A percentile compares a stretch with the other conserved stretches of the same genome.
These are phyloP conservation scores for Lavandula angustifolia DNA, from an alignment of 257 asterid species.

Conservation along the genomic window DNA sequence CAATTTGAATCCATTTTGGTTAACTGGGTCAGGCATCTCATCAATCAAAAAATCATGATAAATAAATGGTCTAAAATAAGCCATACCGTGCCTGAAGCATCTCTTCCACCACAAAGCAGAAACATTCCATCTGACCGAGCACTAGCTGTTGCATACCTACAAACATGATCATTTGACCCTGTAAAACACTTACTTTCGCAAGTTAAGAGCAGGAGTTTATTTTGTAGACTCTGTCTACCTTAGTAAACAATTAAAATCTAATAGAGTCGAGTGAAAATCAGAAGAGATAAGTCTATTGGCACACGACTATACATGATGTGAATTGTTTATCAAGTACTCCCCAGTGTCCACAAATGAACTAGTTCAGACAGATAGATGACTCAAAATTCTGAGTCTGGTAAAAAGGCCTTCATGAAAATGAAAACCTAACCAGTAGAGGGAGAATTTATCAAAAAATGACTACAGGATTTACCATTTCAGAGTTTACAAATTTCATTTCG, in stretches of 20 bases:
- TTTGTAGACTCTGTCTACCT: slow-evolving; percentile 10
- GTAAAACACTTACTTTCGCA: slow-evolving; percentile 10
- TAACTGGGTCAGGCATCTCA: slow-evolving; percentile 29
- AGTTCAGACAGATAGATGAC: slow-evolving; percentile 20
- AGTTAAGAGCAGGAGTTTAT: slow-evolving; percentile 11
- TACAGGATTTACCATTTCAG: not conserved
- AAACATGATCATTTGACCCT: slow-evolving; percentile 28
- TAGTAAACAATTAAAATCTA: slow-evolving; percentile 9
- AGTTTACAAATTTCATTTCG: slow-evolving; percentile 5
- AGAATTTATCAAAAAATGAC: slow-evolving; percentile 6
- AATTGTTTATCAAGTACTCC: slow-evolving; percentile 5
- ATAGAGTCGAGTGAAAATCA: slow-evolving; percentile 25
- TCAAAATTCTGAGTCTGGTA: not conserved
- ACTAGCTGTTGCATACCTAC: slow-evolving; percentile 99
- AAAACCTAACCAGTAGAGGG: slow-evolving; percentile 15
- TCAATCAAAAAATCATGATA: slow-evolving; percentile 16
- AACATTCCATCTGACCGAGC: slow-evolving; percentile 99
- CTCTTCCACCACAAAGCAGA: slow-evolving; percentile 99
- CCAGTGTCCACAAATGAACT: slow-evolving; percentile 3
- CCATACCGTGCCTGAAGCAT: slow-evolving; percentile 84
- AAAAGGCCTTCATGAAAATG: not conserved
- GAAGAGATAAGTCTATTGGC: slow-evolving; percentile 16
- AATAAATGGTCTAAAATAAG: slow-evolving; percentile 27
- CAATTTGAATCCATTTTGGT: slow-evolving; percentile 9
- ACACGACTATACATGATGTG: not conserved